These are phyloP conservation scores for Candida tropicalis DNA, from an alignment of 1,139 yeast species.

Conservation along the genomic window DNA sequence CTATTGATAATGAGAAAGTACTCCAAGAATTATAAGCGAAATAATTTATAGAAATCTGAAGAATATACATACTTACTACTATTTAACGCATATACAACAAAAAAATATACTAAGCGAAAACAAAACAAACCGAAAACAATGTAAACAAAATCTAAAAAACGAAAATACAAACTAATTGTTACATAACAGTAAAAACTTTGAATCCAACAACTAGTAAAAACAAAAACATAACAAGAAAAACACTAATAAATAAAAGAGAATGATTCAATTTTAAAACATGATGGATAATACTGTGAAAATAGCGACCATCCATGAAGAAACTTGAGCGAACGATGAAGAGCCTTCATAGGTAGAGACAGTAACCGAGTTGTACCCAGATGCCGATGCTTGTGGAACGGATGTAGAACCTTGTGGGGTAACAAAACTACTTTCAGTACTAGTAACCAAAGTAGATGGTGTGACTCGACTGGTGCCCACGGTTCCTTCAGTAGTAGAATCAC, in stretches of 20 bases:
- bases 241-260: background rate
- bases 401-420: background rate
- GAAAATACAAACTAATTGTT: background rate
- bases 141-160: background rate
- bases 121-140: background rate
- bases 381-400: background rate
- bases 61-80: background rate
- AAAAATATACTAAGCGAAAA: too few species aligned
- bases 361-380: background rate
- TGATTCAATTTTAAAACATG: background rate
- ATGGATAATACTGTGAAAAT: background rate
- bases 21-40: constrained; percentile 20
- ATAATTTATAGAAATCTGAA: constrained; percentile 16
- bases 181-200: too few species aligned
- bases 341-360: constrained; percentile 5
- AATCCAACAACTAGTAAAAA: too few species aligned
- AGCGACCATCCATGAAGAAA: background rate
- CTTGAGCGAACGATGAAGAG: background rate
- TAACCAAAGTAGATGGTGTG: background rate
- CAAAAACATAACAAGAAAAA: background rate
- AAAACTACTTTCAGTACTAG: background rate
- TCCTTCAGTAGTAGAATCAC: background rate
- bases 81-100: too few species aligned
- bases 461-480: background rate
- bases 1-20: constrained; percentile 22